A percentile compares a stretch with the other conserved stretches of the same genome.
Evolutionary conservation across 1,139 yeast genomes (phyloP).

Genomic region (Blastobotrys proliferans): DNA sequence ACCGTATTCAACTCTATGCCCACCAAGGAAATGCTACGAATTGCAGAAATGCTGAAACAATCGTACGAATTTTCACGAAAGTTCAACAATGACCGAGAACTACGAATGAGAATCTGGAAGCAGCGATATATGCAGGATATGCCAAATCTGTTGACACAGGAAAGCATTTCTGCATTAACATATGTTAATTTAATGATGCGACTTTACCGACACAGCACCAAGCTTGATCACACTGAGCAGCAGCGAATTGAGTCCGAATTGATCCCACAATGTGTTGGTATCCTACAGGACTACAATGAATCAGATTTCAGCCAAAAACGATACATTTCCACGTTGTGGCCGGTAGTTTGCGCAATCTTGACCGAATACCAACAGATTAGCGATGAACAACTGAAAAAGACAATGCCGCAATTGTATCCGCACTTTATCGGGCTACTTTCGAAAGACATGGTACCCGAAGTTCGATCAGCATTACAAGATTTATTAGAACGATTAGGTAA

Average conservation of each 20-base stretch:
- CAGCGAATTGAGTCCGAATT: constrained; percentile 46
- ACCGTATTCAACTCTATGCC: constrained; percentile 69
- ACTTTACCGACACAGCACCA: constrained; percentile 55
- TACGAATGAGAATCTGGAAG: constrained; percentile 82
- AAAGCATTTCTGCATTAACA: constrained; percentile 84
- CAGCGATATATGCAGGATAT: constrained; percentile 89
- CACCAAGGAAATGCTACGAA: constrained; percentile 51
- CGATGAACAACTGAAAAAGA: constrained; percentile 62
- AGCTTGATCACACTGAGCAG: constrained; percentile 14
- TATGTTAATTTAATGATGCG: constrained; percentile 76
- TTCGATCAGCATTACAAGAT: constrained; percentile 61
- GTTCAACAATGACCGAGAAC: constrained; percentile 84
- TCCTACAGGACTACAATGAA: constrained; percentile 63
- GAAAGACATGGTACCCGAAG: constrained; percentile 64
- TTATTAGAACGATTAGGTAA: constrained; percentile 73
- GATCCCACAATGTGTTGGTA: constrained; percentile 67
- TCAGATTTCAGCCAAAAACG: constrained; percentile 72
- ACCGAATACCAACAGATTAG: constrained; percentile 79
- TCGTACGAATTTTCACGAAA: constrained; percentile 80
- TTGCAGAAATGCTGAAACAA: constrained; percentile 56
- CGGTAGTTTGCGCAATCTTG: constrained; percentile 81
- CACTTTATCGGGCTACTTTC: constrained; percentile 63
- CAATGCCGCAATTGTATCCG: constrained; percentile 64
- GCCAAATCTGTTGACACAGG: constrained; percentile 89
- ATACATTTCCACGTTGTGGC: constrained; percentile 81